These are phyloP conservation scores for Talaromyces sp. DNA, from an alignment of 2,329 filamentous ascomycete genomes.

Conservation along the genomic window DNA sequence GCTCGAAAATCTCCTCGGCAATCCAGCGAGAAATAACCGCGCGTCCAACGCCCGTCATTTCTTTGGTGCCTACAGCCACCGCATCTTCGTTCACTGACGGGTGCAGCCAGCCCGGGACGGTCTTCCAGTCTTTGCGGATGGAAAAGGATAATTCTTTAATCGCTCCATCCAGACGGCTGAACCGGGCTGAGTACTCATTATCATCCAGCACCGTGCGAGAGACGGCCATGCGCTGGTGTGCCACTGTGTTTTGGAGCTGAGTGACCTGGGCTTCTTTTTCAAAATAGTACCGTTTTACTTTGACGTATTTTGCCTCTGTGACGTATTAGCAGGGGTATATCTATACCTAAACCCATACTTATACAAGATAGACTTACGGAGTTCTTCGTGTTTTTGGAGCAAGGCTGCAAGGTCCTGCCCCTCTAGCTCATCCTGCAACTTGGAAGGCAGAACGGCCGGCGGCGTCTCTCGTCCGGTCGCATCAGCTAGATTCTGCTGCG, in stretches of 20 bases:
- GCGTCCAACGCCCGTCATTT: conserved; percentile 93
- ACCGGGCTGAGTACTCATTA: conserved; percentile 83
- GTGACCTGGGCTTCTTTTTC: conserved; percentile 87
- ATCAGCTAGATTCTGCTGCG: conserved; percentile 30
- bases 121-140: conserved; percentile 89
- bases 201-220: conserved; percentile 93
- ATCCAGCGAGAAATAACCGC: conserved; percentile 87
- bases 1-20: conserved; percentile 83
- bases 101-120: conserved; percentile 73
- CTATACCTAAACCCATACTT: not conserved
- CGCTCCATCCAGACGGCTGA: conserved; percentile 84
- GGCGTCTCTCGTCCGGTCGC: conserved; percentile 42
- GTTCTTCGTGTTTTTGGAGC: conserved; percentile 39
- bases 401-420: conserved; percentile 41
- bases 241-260: conserved; percentile 92
- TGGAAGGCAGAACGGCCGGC: conserved; percentile 23
- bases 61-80: conserved; percentile 80
- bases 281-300: conserved; percentile 96
- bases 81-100: conserved; percentile 79
- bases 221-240: conserved; percentile 89
- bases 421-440: conserved; percentile 32
- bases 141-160: conserved; percentile 94
- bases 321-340: conserved; percentile 2
- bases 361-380: conserved; percentile 30
- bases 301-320: conserved; percentile 89